Evolutionary conservation across 1,284 basidiomycete genomes (phyloP), one percentile per base, ranked within the genome.

Genomic region (Rhodotorula sp.): DNA sequence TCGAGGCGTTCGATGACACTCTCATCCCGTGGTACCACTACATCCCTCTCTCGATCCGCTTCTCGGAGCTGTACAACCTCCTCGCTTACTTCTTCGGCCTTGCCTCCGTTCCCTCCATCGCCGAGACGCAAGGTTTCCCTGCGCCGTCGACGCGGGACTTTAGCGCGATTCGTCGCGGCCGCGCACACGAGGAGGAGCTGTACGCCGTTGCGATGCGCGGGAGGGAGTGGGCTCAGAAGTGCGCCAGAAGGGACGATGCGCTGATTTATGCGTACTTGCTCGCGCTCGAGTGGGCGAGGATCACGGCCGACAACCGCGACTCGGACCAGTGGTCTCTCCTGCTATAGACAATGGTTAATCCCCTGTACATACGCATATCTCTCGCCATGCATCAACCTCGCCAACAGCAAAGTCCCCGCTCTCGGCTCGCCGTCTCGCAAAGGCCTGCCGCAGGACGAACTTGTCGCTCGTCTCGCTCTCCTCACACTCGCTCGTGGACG

Each of bases 1-100:
- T 47, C 19, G 51, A 69, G 46, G 67, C 61, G 22, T 44, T 63
- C 27, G 68, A 73, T 49, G 66, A 60, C 39, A 34, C 58, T 3
- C 55, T 73, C 27, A 32, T 73, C 27, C 71, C 71, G 8, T 73
- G 68, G 68, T 71, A 55, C 47, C 71, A 71, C 52, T 73, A 73
- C 56, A 30, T 71, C 13, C 71, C 71, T 6, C 27, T 70, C 34
- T 57, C 53, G 30, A 36, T 67, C 9, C 52, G 71, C 13, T 39
- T 62, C 32, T 55, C 13, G 24, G 71, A 73, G 53, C 17, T 66
- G 32, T 67, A 66, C 49, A 49, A 62, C 47, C 54, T 73, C 48
- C 54, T 73, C 46, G 59, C 58, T 24, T 73, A 73, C 62, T 73
- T 73, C 27, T 70, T 70, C 48, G 60, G 64, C n/a, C 47, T 51